Base-by-base conservation (phyloP, 805 yeast genomes). In the Pichia deserticola region DNA sequence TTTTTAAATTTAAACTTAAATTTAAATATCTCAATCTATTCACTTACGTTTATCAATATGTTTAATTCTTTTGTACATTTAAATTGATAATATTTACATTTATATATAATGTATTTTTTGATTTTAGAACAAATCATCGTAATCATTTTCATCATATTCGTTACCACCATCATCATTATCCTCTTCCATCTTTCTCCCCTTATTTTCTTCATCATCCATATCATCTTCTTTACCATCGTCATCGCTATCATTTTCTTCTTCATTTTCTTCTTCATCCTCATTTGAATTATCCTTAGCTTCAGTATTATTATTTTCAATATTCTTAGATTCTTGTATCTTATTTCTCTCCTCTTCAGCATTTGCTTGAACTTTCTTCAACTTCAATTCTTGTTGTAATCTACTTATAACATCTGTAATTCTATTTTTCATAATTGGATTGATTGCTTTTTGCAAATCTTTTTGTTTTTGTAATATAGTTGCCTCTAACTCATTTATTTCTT, bases 401-500 rank as follows among this genome's bases (percentile, higher is more conserved):
- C 76, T 77, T 46, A 88, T 86, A 46, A 85, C 89, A 55, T 86
- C 93, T 58, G 83, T 75, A 63, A 90, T 86, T 69, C 97, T 83
- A 65, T 84, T 86, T 61, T 84, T 81, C 79, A 93, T 76, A 68
- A 92, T 84, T 57, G 92, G 90, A 62, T 89, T 89, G 45, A 81
- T 75, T 15, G 90, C 89, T 56, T 82, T 81, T 25, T 75, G 79
- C 44, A 88, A 77, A 58, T 86, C 89, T 42, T 74, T 74, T 63
- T 79, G 80, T 60, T 92, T 90, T 58, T 82, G 84, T 48, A 76
- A 79, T 46, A 93, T 84, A 0, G 92, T 89, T 13, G 75, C 59
- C 62, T 86, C 89, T 52, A 93, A 73, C 60, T 93, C 99, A 7
- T 74, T 69, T 50, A 93, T 82, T 64, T 90, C 97, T 66, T 92